Conservation (phyloP, 768 basidiomycete species). For the Clitopilus passeckerianus region DNA sequence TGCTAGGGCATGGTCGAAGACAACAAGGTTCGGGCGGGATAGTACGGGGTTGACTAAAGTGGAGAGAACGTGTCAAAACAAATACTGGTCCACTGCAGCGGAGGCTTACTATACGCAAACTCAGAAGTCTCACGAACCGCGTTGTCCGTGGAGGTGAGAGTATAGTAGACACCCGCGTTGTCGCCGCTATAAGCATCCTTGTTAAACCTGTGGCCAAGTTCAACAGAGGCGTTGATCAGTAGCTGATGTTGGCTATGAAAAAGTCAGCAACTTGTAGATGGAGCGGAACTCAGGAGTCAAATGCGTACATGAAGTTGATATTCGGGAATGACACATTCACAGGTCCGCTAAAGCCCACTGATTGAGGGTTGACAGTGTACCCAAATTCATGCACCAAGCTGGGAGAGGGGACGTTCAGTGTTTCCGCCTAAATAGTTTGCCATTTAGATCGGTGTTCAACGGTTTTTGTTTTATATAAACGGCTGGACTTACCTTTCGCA, state of each 20-base stretch:
- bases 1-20: slow-evolving; percentile 18
- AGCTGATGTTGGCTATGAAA: slow-evolving; percentile 20
- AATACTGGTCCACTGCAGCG: background rate
- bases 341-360: slow-evolving; percentile 20
- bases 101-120: slow-evolving; percentile 22
- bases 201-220: slow-evolving; percentile 26
- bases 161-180: slow-evolving; percentile 22
- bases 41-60: slow-evolving; percentile 21
- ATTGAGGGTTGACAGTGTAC: slow-evolving; percentile 14
- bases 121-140: slow-evolving; percentile 22
- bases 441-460: background rate
- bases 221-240: slow-evolving; percentile 22
- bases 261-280: background rate
- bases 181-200: slow-evolving; percentile 21
- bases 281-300: background rate
- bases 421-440: slow-evolving; percentile 17
- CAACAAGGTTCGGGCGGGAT: slow-evolving; percentile 15
- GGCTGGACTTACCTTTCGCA: slow-evolving; percentile 20
- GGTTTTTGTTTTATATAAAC: too few species aligned
- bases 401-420: slow-evolving; percentile 16
- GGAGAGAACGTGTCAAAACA: background rate
- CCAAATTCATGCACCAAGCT: slow-evolving; percentile 16
- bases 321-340: slow-evolving; percentile 24
- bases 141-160: slow-evolving; percentile 16
- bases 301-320: slow-evolving; percentile 21